These are phyloP conservation scores for sunflower (Helianthus annuus) DNA, from an alignment of 129 eudicot genomes.

Conservation along the genomic window DNA sequence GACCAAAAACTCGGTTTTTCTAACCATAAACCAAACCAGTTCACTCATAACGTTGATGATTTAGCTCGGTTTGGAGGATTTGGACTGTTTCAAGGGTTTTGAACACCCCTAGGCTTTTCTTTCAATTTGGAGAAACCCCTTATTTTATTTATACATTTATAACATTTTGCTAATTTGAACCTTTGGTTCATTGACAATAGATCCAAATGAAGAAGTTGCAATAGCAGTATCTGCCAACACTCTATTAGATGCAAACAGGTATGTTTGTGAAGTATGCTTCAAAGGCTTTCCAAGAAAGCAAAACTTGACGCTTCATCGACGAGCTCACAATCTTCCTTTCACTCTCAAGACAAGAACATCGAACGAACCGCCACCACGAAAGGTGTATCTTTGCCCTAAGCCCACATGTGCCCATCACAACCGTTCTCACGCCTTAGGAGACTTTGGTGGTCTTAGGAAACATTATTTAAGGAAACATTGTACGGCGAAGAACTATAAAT, in stretches of 20 bases:
- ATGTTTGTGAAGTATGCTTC: constrained; percentile 51
- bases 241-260: constrained; percentile 39
- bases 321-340: constrained; percentile 58
- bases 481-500: constrained; percentile 44
- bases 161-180: background rate
- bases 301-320: constrained; percentile 51
- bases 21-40: no score
- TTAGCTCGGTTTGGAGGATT: no score
- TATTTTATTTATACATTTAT: background rate
- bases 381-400: constrained; percentile 58
- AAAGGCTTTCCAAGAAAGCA: constrained; percentile 57
- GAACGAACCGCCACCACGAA: constrained; percentile 24
- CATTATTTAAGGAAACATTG: constrained; percentile 57
- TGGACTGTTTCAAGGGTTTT: no score
- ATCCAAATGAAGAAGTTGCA: constrained; percentile 44
- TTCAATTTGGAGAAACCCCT: no score
- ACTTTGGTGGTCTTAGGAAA: constrained; percentile 61
- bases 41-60: no score
- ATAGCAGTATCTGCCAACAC: constrained; percentile 46
- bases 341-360: constrained; percentile 30
- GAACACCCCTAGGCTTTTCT: no score
- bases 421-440: constrained; percentile 49
- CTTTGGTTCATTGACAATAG: constrained; percentile 25
- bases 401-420: constrained; percentile 53
- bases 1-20: no score